Evolutionary conservation across 176 grass and related monocot species (phyloP).

Genomic region (Neostapfia colusana): DNA sequence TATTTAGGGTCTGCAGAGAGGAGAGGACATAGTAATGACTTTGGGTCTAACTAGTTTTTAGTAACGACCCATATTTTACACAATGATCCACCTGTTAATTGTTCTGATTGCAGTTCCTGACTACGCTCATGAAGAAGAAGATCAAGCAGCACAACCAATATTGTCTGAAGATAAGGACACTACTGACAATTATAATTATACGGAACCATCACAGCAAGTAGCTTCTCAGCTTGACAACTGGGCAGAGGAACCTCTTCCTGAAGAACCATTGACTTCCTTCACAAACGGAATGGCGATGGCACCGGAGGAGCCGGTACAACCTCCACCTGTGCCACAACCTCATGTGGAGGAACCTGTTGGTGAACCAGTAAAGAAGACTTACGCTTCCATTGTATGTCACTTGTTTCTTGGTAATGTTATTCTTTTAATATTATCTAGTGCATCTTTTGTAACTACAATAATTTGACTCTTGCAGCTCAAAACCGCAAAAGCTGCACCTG

Average conservation of each 20-base stretch:
- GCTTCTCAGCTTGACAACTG: slow-evolving; percentile 50
- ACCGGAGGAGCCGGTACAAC: slow-evolving; percentile 50
- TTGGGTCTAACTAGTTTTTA: background rate
- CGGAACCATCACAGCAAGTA: slow-evolving; percentile 57
- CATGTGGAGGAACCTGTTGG: slow-evolving; percentile 59
- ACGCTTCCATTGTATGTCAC: slow-evolving; percentile 84
- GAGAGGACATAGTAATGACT: background rate
- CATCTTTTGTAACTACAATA: slow-evolving; percentile 29
- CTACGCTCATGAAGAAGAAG: slow-evolving; percentile 64
- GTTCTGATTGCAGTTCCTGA: slow-evolving; percentile 48
- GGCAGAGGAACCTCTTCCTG: slow-evolving; percentile 52
- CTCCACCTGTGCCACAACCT: slow-evolving; percentile 41
- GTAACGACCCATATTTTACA: background rate
- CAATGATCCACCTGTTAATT: background rate
- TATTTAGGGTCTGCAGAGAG: background rate
- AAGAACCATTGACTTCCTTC: slow-evolving; percentile 61
- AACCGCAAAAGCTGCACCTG: slow-evolving; percentile 54
- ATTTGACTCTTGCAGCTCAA: slow-evolving; percentile 53
- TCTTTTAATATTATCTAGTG: slow-evolving; percentile 15
- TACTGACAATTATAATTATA: slow-evolving; percentile 57
- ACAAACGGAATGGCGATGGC: slow-evolving; percentile 47
- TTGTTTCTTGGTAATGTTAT: slow-evolving; percentile 28
- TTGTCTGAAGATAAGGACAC: slow-evolving; percentile 50
- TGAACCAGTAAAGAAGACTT: slow-evolving; percentile 84
- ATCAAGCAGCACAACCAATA: slow-evolving; percentile 48